Percentiles rank a stretch among this genome's conserved stretches.
Conservation (phyloP, 2,329 filamentous ascomycete genomes). For the Seiridium unicorne region DNA sequence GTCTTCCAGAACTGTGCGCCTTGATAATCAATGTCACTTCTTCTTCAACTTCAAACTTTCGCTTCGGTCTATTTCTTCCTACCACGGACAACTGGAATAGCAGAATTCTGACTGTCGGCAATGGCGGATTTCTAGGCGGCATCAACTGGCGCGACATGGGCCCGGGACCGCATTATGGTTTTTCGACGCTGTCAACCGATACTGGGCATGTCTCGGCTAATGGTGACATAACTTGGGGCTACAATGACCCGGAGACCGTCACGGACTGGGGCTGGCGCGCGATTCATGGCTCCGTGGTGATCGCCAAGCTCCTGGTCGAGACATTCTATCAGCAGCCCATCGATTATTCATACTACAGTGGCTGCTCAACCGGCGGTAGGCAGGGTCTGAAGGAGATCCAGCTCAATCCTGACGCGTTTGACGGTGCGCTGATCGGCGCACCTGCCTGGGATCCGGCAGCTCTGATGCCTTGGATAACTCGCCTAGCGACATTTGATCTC, state of each 20-base stretch:
- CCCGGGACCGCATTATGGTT: conserved; percentile 20
- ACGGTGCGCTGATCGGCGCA: conserved; percentile 46
- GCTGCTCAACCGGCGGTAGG: conserved; percentile 53
- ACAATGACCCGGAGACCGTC: conserved; percentile 24
- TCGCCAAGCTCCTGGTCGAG: conserved; percentile 41
- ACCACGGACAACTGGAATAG: conserved; percentile 23
- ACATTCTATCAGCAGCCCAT: conserved; percentile 39
- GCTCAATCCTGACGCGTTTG: conserved; percentile 48
- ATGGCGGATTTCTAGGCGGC: conserved; percentile 24
- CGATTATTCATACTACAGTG: conserved; percentile 46
- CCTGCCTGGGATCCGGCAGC: conserved; percentile 47
- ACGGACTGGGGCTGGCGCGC: conserved; percentile 30
- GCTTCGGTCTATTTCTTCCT: conserved; percentile 27
- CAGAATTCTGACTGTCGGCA: conserved; percentile 22
- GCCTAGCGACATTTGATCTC: conserved; percentile 40
- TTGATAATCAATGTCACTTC: conserved; percentile 22
- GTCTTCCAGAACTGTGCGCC: conserved; percentile 22
- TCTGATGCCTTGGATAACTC: conserved; percentile 36
- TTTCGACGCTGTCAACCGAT: conserved; percentile 32
- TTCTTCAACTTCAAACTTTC: conserved; percentile 20
- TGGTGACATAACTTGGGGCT: conserved; percentile 29
- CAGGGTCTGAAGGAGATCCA: conserved; percentile 50
- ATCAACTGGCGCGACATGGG: conserved; percentile 30
- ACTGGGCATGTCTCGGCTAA: conserved; percentile 29
- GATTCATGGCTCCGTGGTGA: conserved; percentile 40